These are phyloP conservation scores for Adiantum capillusveneris DNA, from an alignment of 75 land plant species.

Conservation along the genomic window DNA sequence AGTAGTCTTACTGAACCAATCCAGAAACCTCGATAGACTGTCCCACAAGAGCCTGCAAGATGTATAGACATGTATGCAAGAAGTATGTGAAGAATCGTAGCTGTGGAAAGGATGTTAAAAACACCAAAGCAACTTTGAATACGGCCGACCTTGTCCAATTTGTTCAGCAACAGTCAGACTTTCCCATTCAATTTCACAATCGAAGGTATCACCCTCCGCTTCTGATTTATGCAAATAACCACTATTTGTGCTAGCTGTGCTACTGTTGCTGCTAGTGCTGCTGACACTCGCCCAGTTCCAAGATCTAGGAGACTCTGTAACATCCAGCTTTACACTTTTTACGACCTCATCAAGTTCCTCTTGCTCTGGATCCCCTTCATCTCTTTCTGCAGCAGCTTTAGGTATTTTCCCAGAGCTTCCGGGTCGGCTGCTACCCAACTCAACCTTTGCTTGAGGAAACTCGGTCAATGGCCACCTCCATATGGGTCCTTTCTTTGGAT, in stretches of 20 bases:
- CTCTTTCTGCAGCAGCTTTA: no score
- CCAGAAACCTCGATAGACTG: constrained; percentile 81
- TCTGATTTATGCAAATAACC: constrained; percentile 54
- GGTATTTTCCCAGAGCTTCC: no score
- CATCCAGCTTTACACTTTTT: no score
- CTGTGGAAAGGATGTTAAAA: no score
- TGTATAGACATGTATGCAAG: no score
- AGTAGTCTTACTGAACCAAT: constrained; percentile 64
- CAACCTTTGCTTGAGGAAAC: no score
- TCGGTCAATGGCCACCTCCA: no score
- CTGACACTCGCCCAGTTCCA: constrained; percentile 57
- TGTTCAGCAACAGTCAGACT: constrained; percentile 86
- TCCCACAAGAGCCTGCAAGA: constrained; percentile 75
- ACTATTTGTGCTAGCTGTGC: constrained; percentile 53
- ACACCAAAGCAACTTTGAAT: no score
- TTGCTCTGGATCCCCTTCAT: no score
- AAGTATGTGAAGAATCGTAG: no score
- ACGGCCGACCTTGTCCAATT: constrained; percentile 74
- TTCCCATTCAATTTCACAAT: constrained; percentile 93
- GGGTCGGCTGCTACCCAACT: no score
- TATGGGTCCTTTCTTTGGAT: neutral
- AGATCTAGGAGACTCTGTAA: constrained; percentile 24
- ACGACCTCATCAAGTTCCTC: no score
- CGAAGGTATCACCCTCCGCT: constrained; percentile 52
- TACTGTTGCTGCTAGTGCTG: constrained; percentile 68